Evolutionary conservation across 306 rosid species (phyloP), one percentile per base, ranked within the genome.

Genomic region (Pyrus betulifolia): DNA sequence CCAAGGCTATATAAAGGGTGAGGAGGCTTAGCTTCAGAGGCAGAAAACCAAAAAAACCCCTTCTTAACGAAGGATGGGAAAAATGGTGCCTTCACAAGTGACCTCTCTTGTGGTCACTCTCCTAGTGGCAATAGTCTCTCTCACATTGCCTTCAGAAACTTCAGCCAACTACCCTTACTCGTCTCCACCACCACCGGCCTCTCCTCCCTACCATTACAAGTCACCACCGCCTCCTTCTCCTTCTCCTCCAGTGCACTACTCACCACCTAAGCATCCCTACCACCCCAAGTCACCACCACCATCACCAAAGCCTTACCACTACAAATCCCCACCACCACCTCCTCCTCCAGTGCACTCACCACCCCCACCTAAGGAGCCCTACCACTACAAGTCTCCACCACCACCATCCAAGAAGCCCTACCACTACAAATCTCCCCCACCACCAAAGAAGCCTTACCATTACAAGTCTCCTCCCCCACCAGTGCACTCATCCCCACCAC

Each of bases 1-100:
- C 71, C 72, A 70, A 55, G 80, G 82, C 89, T 89, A 91, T 91
- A 88, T 83, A 91, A 83, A 75, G 88, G 65, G 76, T 0, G 40
- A 4, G 46, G 60, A 40, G 33, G 67, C 58, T 65, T 2, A 27
- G 12, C 7, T 35, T 58, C 72, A 38, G 67, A 63, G 63, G 58
- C 77, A 87, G 78, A 22, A 44, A 61, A 80, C 69, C 83, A 25
- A 76, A 67, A 67, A 67, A 74, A 54, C 84, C 80, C 73, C 38
- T 40, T 69, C 27, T 23, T 45, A 33, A 69, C 85, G 17, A 51
- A 13, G 21, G 76, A 76, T 71, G 79, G 82, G 79, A 25, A 84
- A 79, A 80, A 90, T 88, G 96, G 81, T 92, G 85, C n/a, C 27
- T 33, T 80, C 88, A 19, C 21, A 52, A 15, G 76, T 84, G 89